Evolutionary conservation across 139 green algal species (phyloP).

Genomic region (Coelastrella sp.): DNA sequence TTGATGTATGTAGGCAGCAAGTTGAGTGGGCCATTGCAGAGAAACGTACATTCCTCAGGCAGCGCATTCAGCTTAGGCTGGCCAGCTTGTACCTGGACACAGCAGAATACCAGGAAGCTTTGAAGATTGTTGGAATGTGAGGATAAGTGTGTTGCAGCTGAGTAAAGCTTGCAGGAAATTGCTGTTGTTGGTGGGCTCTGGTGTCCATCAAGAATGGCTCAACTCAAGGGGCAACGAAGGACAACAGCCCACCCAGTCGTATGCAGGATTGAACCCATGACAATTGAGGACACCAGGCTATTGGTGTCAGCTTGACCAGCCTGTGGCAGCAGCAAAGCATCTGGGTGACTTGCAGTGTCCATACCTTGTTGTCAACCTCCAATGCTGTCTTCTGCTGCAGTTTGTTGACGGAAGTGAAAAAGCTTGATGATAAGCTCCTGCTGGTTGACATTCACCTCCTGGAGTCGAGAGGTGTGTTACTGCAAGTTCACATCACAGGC

Average conservation of each 20-base stretch:
- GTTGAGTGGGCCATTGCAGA: conserved; percentile 93
- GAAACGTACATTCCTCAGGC: conserved; percentile 97
- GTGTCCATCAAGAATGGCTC: no score
- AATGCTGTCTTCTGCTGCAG: conserved; percentile 46
- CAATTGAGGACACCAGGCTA: no score
- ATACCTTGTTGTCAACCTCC: background rate
- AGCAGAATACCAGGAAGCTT: conserved; percentile 80
- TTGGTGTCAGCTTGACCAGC: no score
- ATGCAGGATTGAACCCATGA: no score
- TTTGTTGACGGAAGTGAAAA: conserved; percentile 95
- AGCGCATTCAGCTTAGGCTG: conserved; percentile 94
- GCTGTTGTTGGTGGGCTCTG: background rate
- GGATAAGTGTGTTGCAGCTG: background rate
- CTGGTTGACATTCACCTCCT: conserved; percentile 99
- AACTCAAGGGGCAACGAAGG: background rate
- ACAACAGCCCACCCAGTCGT: background rate
- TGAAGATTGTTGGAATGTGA: conserved; percentile 84
- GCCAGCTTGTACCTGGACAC: conserved; percentile 88
- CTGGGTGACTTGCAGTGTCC: no score
- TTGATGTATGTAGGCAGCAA: conserved; percentile 96
- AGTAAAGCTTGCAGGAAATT: background rate
- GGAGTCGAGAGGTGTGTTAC: conserved; percentile 80
- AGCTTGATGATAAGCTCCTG: conserved; percentile 98
- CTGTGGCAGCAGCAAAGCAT: background rate
- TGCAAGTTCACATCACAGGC: background rate